Evolutionary conservation across 805 yeast species (phyloP).

Genomic region (Starmerella vaccinii): DNA sequence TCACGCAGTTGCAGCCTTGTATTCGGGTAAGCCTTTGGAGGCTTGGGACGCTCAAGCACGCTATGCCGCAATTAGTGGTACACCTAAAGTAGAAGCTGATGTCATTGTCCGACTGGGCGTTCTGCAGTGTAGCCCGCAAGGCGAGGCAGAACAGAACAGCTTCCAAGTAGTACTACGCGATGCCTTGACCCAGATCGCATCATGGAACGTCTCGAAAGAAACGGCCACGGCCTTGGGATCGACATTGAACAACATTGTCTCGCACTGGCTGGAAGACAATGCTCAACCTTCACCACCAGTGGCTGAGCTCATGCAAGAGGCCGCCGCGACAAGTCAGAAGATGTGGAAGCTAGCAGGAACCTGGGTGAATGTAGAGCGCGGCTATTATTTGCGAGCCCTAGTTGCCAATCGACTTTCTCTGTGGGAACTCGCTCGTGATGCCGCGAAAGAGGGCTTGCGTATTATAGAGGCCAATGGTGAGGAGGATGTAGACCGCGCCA

Average conservation of each 20-base stretch:
- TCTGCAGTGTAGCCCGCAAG: background rate
- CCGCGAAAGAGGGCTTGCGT: background rate
- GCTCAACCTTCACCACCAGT: background rate
- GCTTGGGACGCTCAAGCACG: background rate
- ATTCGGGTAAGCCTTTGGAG: background rate
- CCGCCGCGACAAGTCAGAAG: background rate
- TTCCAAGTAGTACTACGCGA: background rate
- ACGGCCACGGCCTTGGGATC: background rate
- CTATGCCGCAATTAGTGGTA: background rate
- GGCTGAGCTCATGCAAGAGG: background rate
- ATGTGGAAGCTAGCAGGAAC: background rate
- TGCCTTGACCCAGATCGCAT: background rate
- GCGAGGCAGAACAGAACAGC: background rate
- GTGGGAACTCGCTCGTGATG: background rate
- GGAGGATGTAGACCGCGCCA: constrained; percentile 1
- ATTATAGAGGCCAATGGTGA: background rate
- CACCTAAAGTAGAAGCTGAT: background rate
- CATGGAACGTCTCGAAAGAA: too few species aligned
- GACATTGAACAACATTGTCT: background rate
- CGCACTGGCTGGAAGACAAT: background rate
- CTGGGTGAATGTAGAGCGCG: constrained; percentile 2
- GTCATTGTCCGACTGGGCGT: background rate
- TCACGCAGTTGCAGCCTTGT: background rate
- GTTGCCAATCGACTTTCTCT: background rate
- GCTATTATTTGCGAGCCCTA: constrained; percentile 1